A percentile compares a stretch with the other conserved stretches of the same genome.
These are phyloP conservation scores for Chytriomyces sp. DNA, from an alignment of 192 early-diverging fungal genomes.

Conservation along the genomic window DNA sequence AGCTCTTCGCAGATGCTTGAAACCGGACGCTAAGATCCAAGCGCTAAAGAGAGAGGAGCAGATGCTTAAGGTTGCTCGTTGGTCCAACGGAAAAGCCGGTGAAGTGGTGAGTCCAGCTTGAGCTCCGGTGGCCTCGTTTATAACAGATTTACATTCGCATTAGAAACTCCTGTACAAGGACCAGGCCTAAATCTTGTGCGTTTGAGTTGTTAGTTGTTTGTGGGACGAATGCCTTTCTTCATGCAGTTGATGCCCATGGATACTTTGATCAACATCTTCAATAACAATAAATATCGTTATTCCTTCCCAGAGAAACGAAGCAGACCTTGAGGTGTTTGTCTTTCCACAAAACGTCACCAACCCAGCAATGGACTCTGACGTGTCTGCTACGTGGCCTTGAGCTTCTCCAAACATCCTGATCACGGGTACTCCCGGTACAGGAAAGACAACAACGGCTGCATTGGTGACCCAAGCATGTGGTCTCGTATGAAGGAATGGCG, in stretches of 20 bases:
- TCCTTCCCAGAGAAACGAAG: no score
- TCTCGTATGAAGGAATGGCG: slow-evolving; percentile 76
- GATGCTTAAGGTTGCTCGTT: slow-evolving; percentile 72
- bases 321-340: no score
- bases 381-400: slow-evolving; percentile 9
- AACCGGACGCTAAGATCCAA: slow-evolving; percentile 67
- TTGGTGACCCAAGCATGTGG: slow-evolving; percentile 73
- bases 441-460: slow-evolving; percentile 65
- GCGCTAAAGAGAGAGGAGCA: slow-evolving; percentile 78
- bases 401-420: slow-evolving; percentile 45
- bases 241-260: neutral
- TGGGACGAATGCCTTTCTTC: neutral
- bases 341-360: neutral
- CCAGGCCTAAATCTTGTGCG: neutral
- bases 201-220: neutral
- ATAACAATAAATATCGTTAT: neutral
- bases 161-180: slow-evolving; percentile 30
- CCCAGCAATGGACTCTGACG: slow-evolving; percentile 13
- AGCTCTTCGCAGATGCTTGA: slow-evolving; percentile 81
- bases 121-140: neutral
- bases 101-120: slow-evolving; percentile 65
- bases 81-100: slow-evolving; percentile 79
- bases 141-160: neutral
- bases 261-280: neutral
- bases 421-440: slow-evolving; percentile 53